phyloP scores from a whole-genome alignment of 1,139 yeast species.

The Nakaseomyces glabratus region DNA sequence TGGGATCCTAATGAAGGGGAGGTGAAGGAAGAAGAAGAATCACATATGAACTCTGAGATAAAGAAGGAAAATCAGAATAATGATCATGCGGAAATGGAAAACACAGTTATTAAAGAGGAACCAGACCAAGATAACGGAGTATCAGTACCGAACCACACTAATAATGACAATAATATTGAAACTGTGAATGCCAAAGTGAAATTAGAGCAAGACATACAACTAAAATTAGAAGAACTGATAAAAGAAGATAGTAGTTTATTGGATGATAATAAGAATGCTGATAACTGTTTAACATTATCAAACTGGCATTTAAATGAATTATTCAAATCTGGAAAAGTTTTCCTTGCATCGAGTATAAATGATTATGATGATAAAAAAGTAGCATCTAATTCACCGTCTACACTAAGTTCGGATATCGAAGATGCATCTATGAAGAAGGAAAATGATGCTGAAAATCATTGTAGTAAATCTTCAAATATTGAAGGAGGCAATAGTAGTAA shows the following conservation, averaged over 20 bases:
- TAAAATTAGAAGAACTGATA: constrained; percentile 53
- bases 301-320: constrained; percentile 58
- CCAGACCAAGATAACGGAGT: constrained; percentile 11
- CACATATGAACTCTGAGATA: constrained; percentile 10
- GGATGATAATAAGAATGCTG: constrained; percentile 34
- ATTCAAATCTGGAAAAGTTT: constrained; percentile 57
- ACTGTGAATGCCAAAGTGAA: constrained; percentile 26
- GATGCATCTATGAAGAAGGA: constrained; percentile 15
- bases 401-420: constrained; percentile 9
- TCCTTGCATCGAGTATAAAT: constrained; percentile 64
- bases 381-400: neutral
- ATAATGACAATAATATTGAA: too few relatives aligned
- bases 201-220: constrained; percentile 41
- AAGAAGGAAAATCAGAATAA: constrained; percentile 13
- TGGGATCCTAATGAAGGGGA: constrained; percentile 71
- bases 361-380: constrained; percentile 37
- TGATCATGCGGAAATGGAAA: constrained; percentile 7
- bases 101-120: constrained; percentile 28
- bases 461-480: constrained; percentile 12
- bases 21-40: constrained; percentile 10
- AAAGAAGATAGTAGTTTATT: constrained; percentile 62
- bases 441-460: constrained; percentile 15
- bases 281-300: constrained; percentile 17
- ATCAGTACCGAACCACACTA: too few relatives aligned
- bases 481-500: constrained; percentile 15